phyloP scores from a whole-genome alignment of 139 green algal genomes.

The Ettlia oleoabundans region DNA sequence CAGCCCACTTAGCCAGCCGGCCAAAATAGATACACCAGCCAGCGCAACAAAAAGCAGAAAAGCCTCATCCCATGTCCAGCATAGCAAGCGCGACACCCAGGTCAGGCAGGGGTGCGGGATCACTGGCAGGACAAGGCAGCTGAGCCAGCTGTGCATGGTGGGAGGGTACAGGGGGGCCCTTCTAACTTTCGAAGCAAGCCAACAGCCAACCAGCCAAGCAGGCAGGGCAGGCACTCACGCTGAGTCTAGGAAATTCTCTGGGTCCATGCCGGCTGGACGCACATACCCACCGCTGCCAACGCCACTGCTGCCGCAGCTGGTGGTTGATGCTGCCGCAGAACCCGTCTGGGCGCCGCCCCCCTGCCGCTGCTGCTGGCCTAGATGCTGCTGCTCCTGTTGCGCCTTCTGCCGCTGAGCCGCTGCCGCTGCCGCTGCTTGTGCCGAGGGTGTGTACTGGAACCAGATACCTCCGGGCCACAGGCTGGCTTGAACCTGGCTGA shows the following conservation, averaged over 20 bases:
- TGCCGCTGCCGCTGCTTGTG: neutral
- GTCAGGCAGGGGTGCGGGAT: no score
- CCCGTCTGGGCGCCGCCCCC: no score
- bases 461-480: conserved; percentile 83
- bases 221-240: conserved; percentile 5
- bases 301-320: neutral
- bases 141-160: no score
- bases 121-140: no score
- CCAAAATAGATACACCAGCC: no score
- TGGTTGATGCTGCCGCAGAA: neutral
- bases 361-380: neutral
- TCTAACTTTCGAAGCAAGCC: no score
- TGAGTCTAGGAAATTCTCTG: conserved; percentile 49
- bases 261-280: conserved; percentile 5
- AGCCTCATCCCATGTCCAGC: neutral
- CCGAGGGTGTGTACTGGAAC: conserved; percentile 48
- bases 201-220: no score
- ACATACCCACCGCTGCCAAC: neutral
- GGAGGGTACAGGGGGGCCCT: no score
- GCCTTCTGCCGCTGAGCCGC: neutral
- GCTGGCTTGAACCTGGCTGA: conserved; percentile 64
- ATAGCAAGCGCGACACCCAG: neutral
- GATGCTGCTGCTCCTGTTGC: neutral
- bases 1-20: neutral
- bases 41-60: no score